Evolutionary conservation across 1,284 basidiomycete species (phyloP).

Genomic region (Ganoderma multipileum): DNA sequence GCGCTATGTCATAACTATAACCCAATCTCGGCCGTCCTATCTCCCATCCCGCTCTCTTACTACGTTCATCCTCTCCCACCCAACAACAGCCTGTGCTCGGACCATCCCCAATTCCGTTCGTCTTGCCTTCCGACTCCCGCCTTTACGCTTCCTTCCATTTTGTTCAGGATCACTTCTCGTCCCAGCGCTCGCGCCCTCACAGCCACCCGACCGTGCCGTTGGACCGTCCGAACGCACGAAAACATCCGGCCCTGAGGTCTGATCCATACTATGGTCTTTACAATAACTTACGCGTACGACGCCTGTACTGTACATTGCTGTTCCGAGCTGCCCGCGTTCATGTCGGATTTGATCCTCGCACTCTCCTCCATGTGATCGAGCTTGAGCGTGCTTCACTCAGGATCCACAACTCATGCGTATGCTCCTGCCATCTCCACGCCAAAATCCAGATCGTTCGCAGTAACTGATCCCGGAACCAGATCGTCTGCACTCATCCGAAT

Average conservation of each 20-base stretch:
- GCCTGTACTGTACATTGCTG: not conserved
- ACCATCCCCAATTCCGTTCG: not conserved
- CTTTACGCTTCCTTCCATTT: not conserved
- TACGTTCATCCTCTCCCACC: not conserved
- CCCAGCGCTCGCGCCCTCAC: not conserved
- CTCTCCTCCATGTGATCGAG: not conserved
- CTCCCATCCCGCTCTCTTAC: not conserved
- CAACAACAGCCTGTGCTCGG: not conserved
- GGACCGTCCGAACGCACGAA: not conserved
- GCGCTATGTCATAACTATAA: not conserved
- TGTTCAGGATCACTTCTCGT: not conserved
- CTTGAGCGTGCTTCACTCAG: slow-evolving; percentile 2
- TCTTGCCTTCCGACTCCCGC: not conserved
- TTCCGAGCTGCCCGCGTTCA: not conserved
- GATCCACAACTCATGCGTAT: not conserved
- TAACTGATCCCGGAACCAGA: not conserved
- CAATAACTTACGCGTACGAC: not conserved
- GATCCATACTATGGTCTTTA: too few species aligned
- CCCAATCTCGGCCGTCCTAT: slow-evolving; percentile 4
- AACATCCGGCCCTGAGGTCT: not conserved
- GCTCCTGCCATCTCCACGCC: not conserved
- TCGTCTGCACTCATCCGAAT: not conserved
- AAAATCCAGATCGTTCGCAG: not conserved
- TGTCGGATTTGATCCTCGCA: not conserved
- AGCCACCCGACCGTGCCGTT: not conserved